Evolutionary conservation across 768 basidiomycete species (phyloP).

Genomic region (Psilocybe sp.): DNA sequence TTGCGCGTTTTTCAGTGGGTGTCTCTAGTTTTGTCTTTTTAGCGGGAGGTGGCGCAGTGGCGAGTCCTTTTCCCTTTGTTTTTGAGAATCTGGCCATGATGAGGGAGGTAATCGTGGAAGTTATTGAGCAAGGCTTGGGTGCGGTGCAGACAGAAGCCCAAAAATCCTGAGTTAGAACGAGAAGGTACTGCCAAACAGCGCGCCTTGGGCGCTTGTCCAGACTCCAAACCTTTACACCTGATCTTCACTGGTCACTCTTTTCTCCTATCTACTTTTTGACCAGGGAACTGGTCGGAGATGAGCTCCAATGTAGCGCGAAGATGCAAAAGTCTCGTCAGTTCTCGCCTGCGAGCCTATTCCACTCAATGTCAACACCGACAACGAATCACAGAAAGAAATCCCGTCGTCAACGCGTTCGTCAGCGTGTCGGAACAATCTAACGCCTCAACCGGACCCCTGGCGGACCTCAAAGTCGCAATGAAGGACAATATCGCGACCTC

Average conservation of each 20-base stretch:
- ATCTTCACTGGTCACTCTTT: background rate
- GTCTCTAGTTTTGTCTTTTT: slow-evolving; percentile 26
- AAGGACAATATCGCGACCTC: slow-evolving; percentile 87
- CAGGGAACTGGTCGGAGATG: slow-evolving; percentile 10
- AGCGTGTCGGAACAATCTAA: slow-evolving; percentile 19
- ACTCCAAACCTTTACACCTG: background rate
- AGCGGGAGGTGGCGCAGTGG: slow-evolving; percentile 13
- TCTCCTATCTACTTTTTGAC: background rate
- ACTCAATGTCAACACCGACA: slow-evolving; percentile 23
- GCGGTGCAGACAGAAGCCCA: background rate
- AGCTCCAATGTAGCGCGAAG: slow-evolving; percentile 12
- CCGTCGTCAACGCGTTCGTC: slow-evolving; percentile 56
- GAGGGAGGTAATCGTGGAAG: background rate
- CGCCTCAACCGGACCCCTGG: slow-evolving; percentile 22
- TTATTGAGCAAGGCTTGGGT: background rate
- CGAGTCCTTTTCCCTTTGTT: slow-evolving; percentile 1
- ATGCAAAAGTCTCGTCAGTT: slow-evolving; percentile 1
- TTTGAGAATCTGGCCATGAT: slow-evolving; percentile 11
- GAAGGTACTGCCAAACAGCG: slow-evolving; percentile 12
- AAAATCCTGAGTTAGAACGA: slow-evolving; percentile 14
- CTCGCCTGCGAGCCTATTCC: slow-evolving; percentile 4
- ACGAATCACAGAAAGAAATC: slow-evolving; percentile 34
- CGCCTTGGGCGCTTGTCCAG: background rate
- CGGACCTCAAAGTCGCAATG: slow-evolving; percentile 57
- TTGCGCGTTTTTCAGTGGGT: slow-evolving; percentile 5